Conservation (phyloP, 257 asterid genomes). For the Jasminum sambac region DNA sequence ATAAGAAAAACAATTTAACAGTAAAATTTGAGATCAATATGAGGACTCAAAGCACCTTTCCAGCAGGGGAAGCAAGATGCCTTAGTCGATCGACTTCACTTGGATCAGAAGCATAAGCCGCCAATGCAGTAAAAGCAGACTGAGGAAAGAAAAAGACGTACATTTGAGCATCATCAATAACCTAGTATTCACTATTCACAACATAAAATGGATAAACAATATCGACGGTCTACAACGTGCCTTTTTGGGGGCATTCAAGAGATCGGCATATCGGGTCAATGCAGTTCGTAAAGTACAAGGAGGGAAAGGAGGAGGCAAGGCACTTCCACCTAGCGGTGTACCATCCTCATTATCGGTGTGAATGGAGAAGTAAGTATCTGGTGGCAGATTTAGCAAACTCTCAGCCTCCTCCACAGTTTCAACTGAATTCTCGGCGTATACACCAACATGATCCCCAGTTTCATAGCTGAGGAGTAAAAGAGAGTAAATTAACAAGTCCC, state of each 20-base stretch:
- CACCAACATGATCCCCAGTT: constrained; percentile 98
- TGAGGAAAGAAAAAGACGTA: constrained; percentile 28
- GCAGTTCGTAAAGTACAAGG: constrained; percentile 90
- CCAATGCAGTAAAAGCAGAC: constrained; percentile 80
- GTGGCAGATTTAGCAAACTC: constrained; percentile 55
- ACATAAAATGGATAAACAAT: not conserved
- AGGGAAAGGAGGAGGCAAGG: constrained; percentile 84
- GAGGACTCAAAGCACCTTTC: constrained; percentile 61
- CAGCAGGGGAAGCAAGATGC: constrained; percentile 83
- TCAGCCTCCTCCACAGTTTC: constrained; percentile 91
- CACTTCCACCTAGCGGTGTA: constrained; percentile 68
- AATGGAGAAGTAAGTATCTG: constrained; percentile 78
- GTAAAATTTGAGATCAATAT: not conserved
- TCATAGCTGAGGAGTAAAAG: constrained; percentile 58
- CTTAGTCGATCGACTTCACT: constrained; percentile 75
- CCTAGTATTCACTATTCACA: constrained; percentile 17
- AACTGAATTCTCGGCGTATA: constrained; percentile 68
- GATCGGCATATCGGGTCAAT: constrained; percentile 79
- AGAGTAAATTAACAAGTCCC: constrained; percentile 12
- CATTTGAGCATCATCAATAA: constrained; percentile 17
- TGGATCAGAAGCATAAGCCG: constrained; percentile 81
- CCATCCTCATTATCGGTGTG: constrained; percentile 83
- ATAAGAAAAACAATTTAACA: constrained; percentile 9
- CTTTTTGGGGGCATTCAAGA: constrained; percentile 89
- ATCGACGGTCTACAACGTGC: constrained; percentile 30